These are phyloP conservation scores for Hippophae gyantsensis DNA, from an alignment of 306 rosid species.

Conservation along the genomic window DNA sequence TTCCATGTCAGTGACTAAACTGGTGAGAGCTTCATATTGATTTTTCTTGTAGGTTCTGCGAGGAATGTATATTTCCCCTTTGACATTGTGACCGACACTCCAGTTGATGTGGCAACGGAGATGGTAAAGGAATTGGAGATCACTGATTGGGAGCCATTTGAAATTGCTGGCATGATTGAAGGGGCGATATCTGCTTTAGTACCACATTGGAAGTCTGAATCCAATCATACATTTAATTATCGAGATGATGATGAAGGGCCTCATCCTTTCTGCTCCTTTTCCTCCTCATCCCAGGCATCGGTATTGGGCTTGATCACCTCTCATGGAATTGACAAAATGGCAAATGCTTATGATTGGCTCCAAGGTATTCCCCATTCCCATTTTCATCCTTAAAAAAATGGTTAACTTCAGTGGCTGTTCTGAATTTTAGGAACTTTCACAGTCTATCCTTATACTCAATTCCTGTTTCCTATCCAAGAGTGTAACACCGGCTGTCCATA, in stretches of 20 bases:
- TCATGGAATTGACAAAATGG: constrained; percentile 25
- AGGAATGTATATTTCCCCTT: constrained; percentile 80
- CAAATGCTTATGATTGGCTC: constrained; percentile 37
- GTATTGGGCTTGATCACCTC: constrained; percentile 27
- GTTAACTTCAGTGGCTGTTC: not conserved
- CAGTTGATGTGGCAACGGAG: constrained; percentile 73
- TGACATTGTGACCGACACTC: constrained; percentile 60
- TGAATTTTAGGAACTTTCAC: not conserved
- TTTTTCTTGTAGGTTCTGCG: constrained; percentile 41
- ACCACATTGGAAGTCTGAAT: constrained; percentile 45
- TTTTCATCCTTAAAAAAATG: not conserved
- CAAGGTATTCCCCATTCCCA: constrained; percentile 39
- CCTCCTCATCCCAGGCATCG: constrained; percentile 50
- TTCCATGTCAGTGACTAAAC: constrained; percentile 4
- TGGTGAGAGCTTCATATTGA: constrained; percentile 10
- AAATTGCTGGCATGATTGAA: constrained; percentile 78
- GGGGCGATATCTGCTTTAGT: constrained; percentile 54
- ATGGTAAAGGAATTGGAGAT: constrained; percentile 93
- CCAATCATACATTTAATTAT: constrained; percentile 33
- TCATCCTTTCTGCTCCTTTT: constrained; percentile 31
- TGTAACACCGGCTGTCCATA: not conserved
- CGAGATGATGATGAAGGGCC: constrained; percentile 34
- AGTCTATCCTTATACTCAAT: not conserved
- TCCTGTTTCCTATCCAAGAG: not conserved
- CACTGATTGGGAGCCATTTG: constrained; percentile 67